Evolutionary conservation across 2,329 filamentous ascomycete species (phyloP), one percentile per base, ranked within the genome.

Genomic region (Colletotrichum euphorbiae): DNA sequence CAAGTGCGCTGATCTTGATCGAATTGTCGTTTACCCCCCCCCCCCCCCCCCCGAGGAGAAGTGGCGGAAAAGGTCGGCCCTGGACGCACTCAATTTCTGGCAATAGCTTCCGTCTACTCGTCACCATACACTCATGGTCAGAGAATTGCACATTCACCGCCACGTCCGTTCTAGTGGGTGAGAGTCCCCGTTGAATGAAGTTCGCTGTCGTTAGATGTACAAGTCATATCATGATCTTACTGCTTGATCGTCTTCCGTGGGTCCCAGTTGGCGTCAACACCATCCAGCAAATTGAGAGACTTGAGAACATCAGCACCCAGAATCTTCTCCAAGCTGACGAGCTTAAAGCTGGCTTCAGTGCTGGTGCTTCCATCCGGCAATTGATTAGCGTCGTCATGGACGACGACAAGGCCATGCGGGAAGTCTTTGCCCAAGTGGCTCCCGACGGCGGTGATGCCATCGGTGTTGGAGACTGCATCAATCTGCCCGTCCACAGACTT

Each of bases 11-110:
- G 87, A 90, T 72, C 72, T 90, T 19, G 87, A 90, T 70, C 79
- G 81, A 9, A 84, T 90, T 72, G 81, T 89, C 1, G 87, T 90
- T 0, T 89, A 89, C 74, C 87, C 87, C 1, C n/a, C n/a, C n/a
- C n/a, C n/a, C n/a, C n/a, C n/a, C n/a, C n/a, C n/a, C n/a, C 77
- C 85, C 0, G 87, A 89, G 74, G 52, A 55, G 17, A 28, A 0
- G 2, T 28, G 52, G 52, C 31, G 24, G 19, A 42, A 56, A 8
- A 17, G 52, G 15, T 43, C 36, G 19, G 24, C 43, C 3, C 17
- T 56, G 5, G 36, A 28, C 0, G 19, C 52, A 19, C 2, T 43
- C 3, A 43, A 42, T 0, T 0, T 31, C 28, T 43, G 52, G 52
- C 21, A 56, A 17, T 42, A 24, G 4, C 0, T 13, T 24, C n/a